Conservation (phyloP, 2,329 filamentous ascomycete species). For the Dothidotthia symphoricarpi region DNA sequence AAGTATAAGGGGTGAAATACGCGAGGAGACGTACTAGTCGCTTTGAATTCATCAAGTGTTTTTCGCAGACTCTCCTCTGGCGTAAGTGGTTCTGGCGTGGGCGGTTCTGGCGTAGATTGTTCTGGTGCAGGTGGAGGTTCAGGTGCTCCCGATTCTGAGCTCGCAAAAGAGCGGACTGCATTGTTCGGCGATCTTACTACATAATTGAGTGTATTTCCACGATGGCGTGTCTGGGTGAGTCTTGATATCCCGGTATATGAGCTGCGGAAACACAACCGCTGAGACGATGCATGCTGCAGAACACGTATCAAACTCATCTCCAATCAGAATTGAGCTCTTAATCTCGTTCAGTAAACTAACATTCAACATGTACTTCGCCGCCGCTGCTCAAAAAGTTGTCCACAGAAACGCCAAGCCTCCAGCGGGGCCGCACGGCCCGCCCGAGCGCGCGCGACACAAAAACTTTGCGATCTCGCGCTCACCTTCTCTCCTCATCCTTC, state of each 20-base stretch:
- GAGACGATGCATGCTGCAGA: slow-evolving; percentile 14
- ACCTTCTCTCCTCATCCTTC: slow-evolving; percentile 76
- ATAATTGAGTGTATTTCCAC: slow-evolving; percentile 24
- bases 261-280: slow-evolving; percentile 21
- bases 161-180: slow-evolving; percentile 16
- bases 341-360: background rate
- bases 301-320: slow-evolving; percentile 26
- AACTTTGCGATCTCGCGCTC: slow-evolving; percentile 27
- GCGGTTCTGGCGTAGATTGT: too few relatives aligned
- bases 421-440: slow-evolving; percentile 9
- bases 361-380: too few relatives aligned
- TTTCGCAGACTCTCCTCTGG: slow-evolving; percentile 21
- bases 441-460: slow-evolving; percentile 34
- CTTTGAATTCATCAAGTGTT: slow-evolving; percentile 33
- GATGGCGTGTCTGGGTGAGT: slow-evolving; percentile 30
- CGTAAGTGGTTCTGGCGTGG: too few relatives aligned
- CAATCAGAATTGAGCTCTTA: background rate
- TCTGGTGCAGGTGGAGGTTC: too few relatives aligned
- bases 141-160: slow-evolving; percentile 1
- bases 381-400: background rate
- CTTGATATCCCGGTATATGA: slow-evolving; percentile 38
- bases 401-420: slow-evolving; percentile 20
- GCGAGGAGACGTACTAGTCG: slow-evolving; percentile 23
- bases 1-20: slow-evolving; percentile 2
- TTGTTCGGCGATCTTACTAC: slow-evolving; percentile 8